Conservation (phyloP, 2,329 filamentous ascomycete species). For the Phialocephala subalpina region DNA sequence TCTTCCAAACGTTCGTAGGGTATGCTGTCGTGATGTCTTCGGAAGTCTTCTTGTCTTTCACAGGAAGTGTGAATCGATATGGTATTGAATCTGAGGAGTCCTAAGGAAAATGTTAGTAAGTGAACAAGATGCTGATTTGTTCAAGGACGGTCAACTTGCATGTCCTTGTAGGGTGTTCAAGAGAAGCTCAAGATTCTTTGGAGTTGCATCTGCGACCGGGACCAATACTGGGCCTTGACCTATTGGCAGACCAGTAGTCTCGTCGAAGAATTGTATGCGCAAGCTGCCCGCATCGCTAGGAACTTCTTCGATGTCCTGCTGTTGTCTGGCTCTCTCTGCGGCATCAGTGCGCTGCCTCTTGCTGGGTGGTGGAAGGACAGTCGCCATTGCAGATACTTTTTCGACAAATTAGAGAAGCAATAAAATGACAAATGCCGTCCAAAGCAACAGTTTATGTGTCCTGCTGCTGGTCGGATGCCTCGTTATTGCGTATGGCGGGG, state of each 20-base stretch:
- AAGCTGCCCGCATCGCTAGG: slow-evolving; percentile 77
- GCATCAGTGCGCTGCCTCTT: slow-evolving; percentile 85
- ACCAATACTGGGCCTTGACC: slow-evolving; percentile 69
- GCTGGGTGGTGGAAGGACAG: slow-evolving; percentile 81
- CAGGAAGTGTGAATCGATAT: slow-evolving; percentile 68
- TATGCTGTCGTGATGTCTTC: slow-evolving; percentile 50
- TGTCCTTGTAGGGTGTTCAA: slow-evolving; percentile 85
- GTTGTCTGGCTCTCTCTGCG: slow-evolving; percentile 73
- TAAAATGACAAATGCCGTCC: background rate
- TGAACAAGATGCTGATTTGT: background rate
- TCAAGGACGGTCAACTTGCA: slow-evolving; percentile 51
- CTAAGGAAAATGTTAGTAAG: slow-evolving; percentile 44
- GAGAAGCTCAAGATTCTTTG: slow-evolving; percentile 88
- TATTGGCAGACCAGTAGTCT: slow-evolving; percentile 76
- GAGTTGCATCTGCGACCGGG: slow-evolving; percentile 82
- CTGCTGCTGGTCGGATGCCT: background rate
- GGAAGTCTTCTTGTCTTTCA: slow-evolving; percentile 48
- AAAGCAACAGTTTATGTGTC: background rate
- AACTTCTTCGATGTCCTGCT: slow-evolving; percentile 77
- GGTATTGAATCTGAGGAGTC: slow-evolving; percentile 69
- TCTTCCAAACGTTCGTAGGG: slow-evolving; percentile 52
- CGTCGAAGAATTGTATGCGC: slow-evolving; percentile 88
- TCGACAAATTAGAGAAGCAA: background rate
- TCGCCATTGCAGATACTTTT: slow-evolving; percentile 68
- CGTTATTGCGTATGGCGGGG: background rate